Evolutionary conservation across 1,284 basidiomycete genomes (phyloP).

Genomic region (Flammula alnicola): DNA sequence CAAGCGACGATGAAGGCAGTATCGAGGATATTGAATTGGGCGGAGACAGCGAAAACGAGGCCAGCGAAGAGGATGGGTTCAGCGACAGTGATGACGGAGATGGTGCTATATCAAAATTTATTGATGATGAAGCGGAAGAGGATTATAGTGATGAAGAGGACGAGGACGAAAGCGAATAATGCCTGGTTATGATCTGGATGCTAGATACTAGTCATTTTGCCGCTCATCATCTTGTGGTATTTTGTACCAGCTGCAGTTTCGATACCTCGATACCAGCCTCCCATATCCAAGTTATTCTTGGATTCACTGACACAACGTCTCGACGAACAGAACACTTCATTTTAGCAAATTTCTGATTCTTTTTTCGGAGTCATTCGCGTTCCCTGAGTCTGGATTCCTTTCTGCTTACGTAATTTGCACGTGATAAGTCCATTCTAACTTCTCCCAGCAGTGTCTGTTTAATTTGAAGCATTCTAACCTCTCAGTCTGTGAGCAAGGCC

Average conservation of each 20-base stretch:
- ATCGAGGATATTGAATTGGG: conserved; percentile 72
- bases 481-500: conserved; percentile 6
- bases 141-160: conserved; percentile 68
- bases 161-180: conserved; percentile 57
- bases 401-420: conserved; percentile 1
- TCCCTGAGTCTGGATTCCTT: too few relatives aligned
- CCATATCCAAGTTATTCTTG: too few relatives aligned
- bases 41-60: conserved; percentile 57
- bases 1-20: conserved; percentile 63
- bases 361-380: too few relatives aligned
- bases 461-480: conserved; percentile 17
- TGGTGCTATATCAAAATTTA: conserved; percentile 62
- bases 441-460: conserved; percentile 9
- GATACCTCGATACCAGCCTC: too few relatives aligned
- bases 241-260: too few relatives aligned
- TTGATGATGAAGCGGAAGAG: conserved; percentile 78
- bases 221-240: too few relatives aligned
- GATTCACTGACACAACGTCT: too few relatives aligned
- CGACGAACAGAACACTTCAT: too few relatives aligned
- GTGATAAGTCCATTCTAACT: conserved; percentile 9
- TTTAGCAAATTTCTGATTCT: too few relatives aligned
- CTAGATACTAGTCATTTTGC: too few relatives aligned
- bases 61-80: conserved; percentile 52
- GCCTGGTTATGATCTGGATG: too few relatives aligned
- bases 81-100: conserved; percentile 56